phyloP scores from a whole-genome alignment of 2,329 filamentous ascomycete species.

The Neoarthrinium moseri region DNA sequence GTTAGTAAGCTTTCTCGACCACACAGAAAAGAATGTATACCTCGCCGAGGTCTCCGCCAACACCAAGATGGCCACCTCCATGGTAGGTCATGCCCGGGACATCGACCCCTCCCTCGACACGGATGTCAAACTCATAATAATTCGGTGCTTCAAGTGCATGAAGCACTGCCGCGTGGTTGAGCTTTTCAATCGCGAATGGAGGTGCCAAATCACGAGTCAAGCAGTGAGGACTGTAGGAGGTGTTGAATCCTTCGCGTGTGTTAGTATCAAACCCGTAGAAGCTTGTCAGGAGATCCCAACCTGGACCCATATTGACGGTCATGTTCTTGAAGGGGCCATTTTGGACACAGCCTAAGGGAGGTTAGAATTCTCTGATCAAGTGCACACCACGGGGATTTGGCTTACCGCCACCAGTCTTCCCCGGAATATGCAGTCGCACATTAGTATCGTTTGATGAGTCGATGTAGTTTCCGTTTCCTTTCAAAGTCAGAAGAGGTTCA shows the following conservation, averaged over 20 bases:
- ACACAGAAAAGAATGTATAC: background rate
- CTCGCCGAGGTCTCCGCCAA: slow-evolving; percentile 3
- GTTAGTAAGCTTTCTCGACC: too few species aligned
- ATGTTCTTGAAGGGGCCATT: slow-evolving; percentile 27
- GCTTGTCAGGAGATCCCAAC: background rate
- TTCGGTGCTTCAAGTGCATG: slow-evolving; percentile 16
- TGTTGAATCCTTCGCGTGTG: slow-evolving; percentile 10
- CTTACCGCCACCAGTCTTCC: slow-evolving; percentile 6
- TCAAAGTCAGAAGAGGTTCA: background rate
- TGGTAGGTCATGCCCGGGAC: background rate
- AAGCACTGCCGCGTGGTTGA: slow-evolving; percentile 13
- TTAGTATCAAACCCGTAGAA: background rate
- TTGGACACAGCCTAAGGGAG: slow-evolving; percentile 23
- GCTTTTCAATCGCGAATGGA: slow-evolving; percentile 13
- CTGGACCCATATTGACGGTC: slow-evolving; percentile 28
- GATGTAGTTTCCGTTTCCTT: slow-evolving; percentile 23
- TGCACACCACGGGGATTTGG: too few species aligned
- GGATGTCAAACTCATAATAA: slow-evolving; percentile 26
- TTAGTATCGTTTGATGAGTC: slow-evolving; percentile 4
- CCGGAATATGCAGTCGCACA: slow-evolving; percentile 3
- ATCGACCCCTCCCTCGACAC: slow-evolving; percentile 18
- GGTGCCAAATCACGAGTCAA: slow-evolving; percentile 29
- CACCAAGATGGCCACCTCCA: slow-evolving; percentile 3
- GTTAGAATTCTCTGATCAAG: too few species aligned
- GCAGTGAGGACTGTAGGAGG: slow-evolving; percentile 29